These are phyloP conservation scores for Saprolegnia diclina DNA, from an alignment of 352 stramenopile species.

Conservation along the genomic window DNA sequence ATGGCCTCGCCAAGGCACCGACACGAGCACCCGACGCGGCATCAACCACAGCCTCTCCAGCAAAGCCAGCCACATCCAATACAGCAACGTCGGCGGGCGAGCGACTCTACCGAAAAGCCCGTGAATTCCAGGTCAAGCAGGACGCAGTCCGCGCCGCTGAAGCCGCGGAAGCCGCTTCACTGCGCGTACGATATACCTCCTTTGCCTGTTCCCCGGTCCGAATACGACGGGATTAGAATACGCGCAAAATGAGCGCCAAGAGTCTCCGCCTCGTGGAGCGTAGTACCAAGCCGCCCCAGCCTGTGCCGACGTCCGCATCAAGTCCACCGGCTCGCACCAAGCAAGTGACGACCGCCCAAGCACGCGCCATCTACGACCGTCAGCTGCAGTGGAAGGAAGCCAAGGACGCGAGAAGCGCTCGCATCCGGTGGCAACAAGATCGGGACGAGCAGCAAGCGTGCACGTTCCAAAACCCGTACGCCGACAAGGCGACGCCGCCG, in stretches of 20 bases:
- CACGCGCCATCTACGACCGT: slow-evolving; percentile 46
- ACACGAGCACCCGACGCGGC: not conserved
- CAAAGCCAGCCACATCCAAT: not conserved
- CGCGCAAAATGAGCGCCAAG: slow-evolving; percentile 43
- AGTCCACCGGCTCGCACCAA: not conserved
- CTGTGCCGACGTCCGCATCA: not conserved
- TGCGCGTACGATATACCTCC: slow-evolving; percentile 34
- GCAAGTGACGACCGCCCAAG: slow-evolving; percentile 27
- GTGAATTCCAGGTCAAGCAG: slow-evolving; percentile 43
- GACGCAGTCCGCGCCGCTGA: slow-evolving; percentile 34
- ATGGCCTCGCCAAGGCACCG: slow-evolving; percentile 34
- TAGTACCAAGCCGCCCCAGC: not conserved
- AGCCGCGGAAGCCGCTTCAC: slow-evolving; percentile 30
- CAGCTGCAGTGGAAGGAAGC: slow-evolving; percentile 55
- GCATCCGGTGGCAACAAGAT: slow-evolving; percentile 39
- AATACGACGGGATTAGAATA: slow-evolving; percentile 29
- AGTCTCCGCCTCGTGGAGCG: slow-evolving; percentile 39
- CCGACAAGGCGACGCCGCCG: slow-evolving; percentile 22
- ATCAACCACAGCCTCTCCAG: slow-evolving; percentile 9
- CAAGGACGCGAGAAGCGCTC: slow-evolving; percentile 35
- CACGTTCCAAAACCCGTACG: slow-evolving; percentile 60
- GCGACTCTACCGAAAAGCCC: slow-evolving; percentile 37
- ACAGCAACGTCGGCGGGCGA: slow-evolving; percentile 27
- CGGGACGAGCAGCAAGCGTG: slow-evolving; percentile 36
- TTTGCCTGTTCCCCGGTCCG: not conserved